Conservation (phyloP, 257 asterid species). For the Solanum chiquidenum region DNA sequence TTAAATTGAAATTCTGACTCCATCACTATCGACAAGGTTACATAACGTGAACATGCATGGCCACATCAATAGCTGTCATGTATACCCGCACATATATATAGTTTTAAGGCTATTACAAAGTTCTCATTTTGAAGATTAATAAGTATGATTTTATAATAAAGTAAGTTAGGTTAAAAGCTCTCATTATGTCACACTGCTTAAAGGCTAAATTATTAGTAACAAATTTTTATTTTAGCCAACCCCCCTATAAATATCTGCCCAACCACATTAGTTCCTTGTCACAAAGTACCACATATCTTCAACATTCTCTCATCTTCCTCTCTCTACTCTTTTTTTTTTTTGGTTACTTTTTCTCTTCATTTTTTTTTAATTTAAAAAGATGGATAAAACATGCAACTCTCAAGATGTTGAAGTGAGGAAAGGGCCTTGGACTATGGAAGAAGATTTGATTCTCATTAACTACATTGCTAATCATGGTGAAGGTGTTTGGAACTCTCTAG, state of each 20-base stretch:
- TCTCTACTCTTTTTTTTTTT: neutral
- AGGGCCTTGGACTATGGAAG: conserved; percentile 99
- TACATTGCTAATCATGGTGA: conserved; percentile 97
- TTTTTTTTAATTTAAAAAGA: conserved; percentile 6
- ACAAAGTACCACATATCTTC: conserved; percentile 6
- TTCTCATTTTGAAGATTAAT: neutral
- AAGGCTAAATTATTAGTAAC: conserved; percentile 17
- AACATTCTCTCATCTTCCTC: neutral
- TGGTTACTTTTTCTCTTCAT: neutral
- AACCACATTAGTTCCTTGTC: conserved; percentile 32
- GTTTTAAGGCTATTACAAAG: neutral
- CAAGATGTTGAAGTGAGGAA: conserved; percentile 87
- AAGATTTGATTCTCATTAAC: conserved; percentile 86
- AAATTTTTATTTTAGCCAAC: neutral
- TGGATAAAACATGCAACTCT: conserved; percentile 77
- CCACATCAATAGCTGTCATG: neutral
- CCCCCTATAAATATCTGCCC: conserved; percentile 66
- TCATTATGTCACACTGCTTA: conserved; percentile 14
- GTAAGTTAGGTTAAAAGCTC: conserved; percentile 56
- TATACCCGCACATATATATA: neutral
- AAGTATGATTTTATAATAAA: conserved; percentile 6
- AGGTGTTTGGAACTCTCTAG: conserved; percentile 95
- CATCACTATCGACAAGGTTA: neutral
- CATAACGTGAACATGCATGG: conserved; percentile 3
- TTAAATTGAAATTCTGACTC: neutral